Evolutionary conservation across 768 basidiomycete species (phyloP).

Genomic region (Dictyophora rubrovolvata): DNA sequence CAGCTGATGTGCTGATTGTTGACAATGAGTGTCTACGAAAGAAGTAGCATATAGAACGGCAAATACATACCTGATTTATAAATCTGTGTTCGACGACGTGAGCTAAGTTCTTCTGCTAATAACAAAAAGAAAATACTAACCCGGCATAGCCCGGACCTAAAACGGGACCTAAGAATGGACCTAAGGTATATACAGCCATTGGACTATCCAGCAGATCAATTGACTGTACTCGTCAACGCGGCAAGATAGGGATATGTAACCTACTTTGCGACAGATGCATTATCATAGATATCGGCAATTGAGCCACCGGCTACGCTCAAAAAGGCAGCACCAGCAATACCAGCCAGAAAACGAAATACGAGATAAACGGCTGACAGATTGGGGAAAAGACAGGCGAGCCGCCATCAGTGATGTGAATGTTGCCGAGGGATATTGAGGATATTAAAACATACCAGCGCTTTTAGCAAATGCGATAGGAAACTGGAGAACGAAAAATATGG

Average conservation of each 20-base stretch:
- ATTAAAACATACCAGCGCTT: constrained; percentile 39
- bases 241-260: background rate
- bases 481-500: constrained; percentile 40
- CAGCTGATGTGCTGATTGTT: constrained; percentile 39
- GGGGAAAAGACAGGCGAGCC: background rate
- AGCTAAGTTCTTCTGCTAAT: background rate
- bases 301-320: constrained; percentile 53
- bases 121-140: background rate
- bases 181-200: background rate
- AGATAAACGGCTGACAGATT: background rate
- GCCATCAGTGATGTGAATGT: background rate
- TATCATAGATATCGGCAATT: constrained; percentile 46
- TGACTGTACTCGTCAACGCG: background rate
- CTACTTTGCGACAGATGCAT: constrained; percentile 37
- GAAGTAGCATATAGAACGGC: background rate
- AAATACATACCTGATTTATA: background rate
- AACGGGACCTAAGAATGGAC: background rate
- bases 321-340: constrained; percentile 48
- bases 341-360: constrained; percentile 50
- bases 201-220: background rate
- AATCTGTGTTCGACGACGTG: background rate
- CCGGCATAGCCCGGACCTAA: background rate
- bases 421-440: background rate
- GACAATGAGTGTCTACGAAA: background rate
- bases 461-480: constrained; percentile 70